Base-by-base conservation (phyloP, 2,329 filamentous ascomycete species). In the Corinectria fuckeliana region DNA sequence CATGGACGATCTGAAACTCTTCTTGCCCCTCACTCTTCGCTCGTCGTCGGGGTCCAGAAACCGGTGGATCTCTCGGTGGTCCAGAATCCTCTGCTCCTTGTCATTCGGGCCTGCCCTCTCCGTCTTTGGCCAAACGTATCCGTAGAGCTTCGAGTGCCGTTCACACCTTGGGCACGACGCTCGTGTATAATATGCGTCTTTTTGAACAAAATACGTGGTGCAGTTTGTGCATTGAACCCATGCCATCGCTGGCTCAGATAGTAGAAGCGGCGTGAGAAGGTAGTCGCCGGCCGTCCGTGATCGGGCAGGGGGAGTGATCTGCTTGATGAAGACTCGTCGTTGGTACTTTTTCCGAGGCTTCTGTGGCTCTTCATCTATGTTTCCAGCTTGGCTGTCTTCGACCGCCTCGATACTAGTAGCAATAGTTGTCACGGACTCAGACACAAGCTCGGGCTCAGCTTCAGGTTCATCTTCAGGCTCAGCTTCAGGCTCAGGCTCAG, bases 101-200 rank as follows among this genome's bases (percentile, higher is more conserved):
- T 98, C 95, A 18, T 85, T 76, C 14, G 87, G 86, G 1, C 91
- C 91, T 23, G 90, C 87, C 62, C 84, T 90, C 60, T 97, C 91
- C 0, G 95, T 98, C 80, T 99, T 97, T 5, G 95, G 95, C 95
- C 95, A 99, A 57, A 90, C 83, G 72, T 91, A 97, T 0, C 96
- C 96, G 73, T 98, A 99, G 1, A 99, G 80, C 78, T 96, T 98
- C 14, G 91, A 96, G 72, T 99, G 95, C 0, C 95, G 87, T 78
- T 99, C 95, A 75, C 95, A 99, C 6, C 95, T 87, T 4, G 92
- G 93, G 74, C 95, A 99, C 14, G 92, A 90, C 48, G 90, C 88
- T 51, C 90, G 87, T 1, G 93, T 97, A 65, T 89, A 89, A 74
- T 96, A 97, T 0, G 92, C 92, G 64, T 98, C 91, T 38, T 87